phyloP scores from a whole-genome alignment of 805 yeast genomes.

The Lachancea cidri region DNA sequence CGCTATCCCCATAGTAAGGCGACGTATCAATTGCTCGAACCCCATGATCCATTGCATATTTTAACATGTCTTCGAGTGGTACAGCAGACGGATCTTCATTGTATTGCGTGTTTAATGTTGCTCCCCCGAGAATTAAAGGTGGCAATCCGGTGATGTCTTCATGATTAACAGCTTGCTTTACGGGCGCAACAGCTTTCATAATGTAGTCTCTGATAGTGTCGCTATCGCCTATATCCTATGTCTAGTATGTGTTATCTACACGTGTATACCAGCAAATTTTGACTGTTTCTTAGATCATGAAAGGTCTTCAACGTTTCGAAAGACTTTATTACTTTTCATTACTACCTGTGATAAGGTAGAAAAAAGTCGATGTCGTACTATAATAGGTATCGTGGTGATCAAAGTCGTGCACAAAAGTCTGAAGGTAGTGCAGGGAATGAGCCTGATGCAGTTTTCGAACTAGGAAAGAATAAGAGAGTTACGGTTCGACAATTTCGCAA shows the following conservation, averaged over 20 bases:
- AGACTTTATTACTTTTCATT: background rate
- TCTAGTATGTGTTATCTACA: background rate
- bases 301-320: too few relatives aligned
- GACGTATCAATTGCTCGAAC: constrained; percentile 82
- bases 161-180: constrained; percentile 35
- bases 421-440: constrained; percentile 6
- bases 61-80: constrained; percentile 53
- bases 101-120: constrained; percentile 79
- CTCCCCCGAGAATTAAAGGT: constrained; percentile 78
- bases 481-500: constrained; percentile 70
- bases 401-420: constrained; percentile 9
- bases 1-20: constrained; percentile 91
- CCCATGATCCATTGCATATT: constrained; percentile 59
- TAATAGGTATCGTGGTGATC: constrained; percentile 11
- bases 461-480: constrained; percentile 61
- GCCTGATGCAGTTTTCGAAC: constrained; percentile 28
- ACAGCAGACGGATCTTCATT: constrained; percentile 58
- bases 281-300: background rate
- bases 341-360: background rate
- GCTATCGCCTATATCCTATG: background rate
- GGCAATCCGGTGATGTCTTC: constrained; percentile 36
- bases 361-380: constrained; percentile 11
- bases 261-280: background rate
- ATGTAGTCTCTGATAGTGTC: background rate
- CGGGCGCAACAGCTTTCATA: constrained; percentile 4